Conservation (phyloP, 2,329 filamentous ascomycete species). For the Aspergillus transmontanensis region DNA sequence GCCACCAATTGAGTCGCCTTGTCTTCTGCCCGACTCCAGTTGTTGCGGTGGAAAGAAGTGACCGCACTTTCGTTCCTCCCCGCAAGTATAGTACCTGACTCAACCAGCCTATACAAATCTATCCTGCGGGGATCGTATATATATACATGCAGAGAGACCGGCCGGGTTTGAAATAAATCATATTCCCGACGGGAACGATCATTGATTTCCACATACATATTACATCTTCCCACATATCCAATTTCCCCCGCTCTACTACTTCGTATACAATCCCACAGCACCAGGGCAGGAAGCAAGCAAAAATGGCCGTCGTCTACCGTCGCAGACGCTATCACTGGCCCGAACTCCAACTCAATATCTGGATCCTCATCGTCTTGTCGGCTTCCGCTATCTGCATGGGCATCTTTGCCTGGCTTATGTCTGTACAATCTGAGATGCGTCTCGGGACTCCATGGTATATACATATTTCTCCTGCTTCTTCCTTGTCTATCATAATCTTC, state of each 20-base stretch:
- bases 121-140: not conserved
- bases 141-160: not conserved
- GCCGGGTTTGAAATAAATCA: not conserved
- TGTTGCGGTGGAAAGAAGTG: not conserved
- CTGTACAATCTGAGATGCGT: conserved; percentile 57
- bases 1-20: not conserved
- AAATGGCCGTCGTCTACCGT: conserved; percentile 37
- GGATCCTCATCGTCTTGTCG: conserved; percentile 64
- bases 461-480: conserved; percentile 13
- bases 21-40: not conserved
- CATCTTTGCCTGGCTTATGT: conserved; percentile 63
- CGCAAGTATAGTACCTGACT: not conserved
- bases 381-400: conserved; percentile 61
- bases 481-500: not conserved
- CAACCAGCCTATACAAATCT: not conserved
- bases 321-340: conserved; percentile 63
- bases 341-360: conserved; percentile 65
- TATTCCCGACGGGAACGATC: not conserved
- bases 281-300: not conserved
- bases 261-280: not conserved
- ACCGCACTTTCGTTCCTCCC: not conserved
- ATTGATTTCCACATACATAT: not conserved
- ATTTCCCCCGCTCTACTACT: too few relatives aligned
- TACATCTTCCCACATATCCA: not conserved
- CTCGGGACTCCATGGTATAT: conserved; percentile 62